Percentiles rank a stretch among this genome's conserved stretches.
Conservation (phyloP, 169 alveolate genomes). For the Plasmodium adleri region DNA sequence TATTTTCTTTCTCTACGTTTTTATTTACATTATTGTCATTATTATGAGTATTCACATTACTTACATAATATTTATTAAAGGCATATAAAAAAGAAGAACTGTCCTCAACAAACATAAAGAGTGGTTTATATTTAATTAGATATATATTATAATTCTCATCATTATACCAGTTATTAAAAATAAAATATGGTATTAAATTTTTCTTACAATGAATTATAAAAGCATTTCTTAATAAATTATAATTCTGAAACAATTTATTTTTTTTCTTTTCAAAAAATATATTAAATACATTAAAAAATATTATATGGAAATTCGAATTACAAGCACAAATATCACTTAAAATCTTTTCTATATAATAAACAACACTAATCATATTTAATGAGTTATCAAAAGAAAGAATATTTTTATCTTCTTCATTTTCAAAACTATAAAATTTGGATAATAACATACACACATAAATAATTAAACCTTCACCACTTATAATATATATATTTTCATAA, state of each 20-base stretch:
- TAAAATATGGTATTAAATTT: constrained; percentile 76
- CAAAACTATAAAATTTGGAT: constrained; percentile 55
- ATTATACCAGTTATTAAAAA: constrained; percentile 82
- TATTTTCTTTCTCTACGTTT: constrained; percentile 8
- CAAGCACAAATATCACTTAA: constrained; percentile 48
- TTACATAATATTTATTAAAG: constrained; percentile 78
- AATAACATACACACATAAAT: constrained; percentile 62
- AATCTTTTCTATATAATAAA: constrained; percentile 60
- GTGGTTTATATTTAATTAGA: constrained; percentile 79
- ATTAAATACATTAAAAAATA: constrained; percentile 82
- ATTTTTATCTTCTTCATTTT: constrained; percentile 70
- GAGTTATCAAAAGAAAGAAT: constrained; percentile 47
- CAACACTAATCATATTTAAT: constrained; percentile 65
- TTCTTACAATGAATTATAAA: constrained; percentile 80
- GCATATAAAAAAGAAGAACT: constrained; percentile 85
- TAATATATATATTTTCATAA: constrained; percentile 57
- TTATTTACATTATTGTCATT: neutral
- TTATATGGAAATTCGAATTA: constrained; percentile 77
- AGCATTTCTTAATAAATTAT: constrained; percentile 77
- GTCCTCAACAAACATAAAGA: constrained; percentile 84
- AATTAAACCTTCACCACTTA: constrained; percentile 72
- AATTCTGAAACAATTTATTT: constrained; percentile 37
- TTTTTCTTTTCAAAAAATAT: constrained; percentile 78
- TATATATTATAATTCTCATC: constrained; percentile 77
- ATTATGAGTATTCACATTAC: constrained; percentile 23